Percentiles rank a stretch among this genome's conserved stretches.
Evolutionary conservation across 805 yeast genomes (phyloP).

Genomic region (Ogataea methanolica): DNA sequence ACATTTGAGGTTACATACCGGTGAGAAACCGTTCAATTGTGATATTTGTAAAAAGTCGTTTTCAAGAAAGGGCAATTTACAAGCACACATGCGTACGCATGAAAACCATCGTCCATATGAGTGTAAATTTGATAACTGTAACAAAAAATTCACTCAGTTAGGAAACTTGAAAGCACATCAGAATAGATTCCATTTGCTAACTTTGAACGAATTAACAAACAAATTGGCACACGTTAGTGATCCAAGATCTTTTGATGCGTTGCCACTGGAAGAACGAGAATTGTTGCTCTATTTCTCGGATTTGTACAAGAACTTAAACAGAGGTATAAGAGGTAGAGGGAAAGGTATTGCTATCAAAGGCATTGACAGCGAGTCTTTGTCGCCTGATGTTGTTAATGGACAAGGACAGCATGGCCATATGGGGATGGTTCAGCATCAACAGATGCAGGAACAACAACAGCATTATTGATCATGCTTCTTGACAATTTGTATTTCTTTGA

Average conservation of each 20-base stretch:
- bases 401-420: background rate
- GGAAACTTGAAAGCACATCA: conserved; percentile 95
- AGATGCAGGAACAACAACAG: no score
- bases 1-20: conserved; percentile 82
- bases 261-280: conserved; percentile 62
- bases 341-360: conserved; percentile 28
- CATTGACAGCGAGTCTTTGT: background rate
- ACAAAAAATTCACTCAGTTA: conserved; percentile 81
- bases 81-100: conserved; percentile 83
- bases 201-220: conserved; percentile 63
- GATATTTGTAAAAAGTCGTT: conserved; percentile 70
- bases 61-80: conserved; percentile 87
- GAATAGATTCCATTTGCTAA: conserved; percentile 75
- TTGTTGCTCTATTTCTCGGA: conserved; percentile 73
- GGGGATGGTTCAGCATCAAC: no score
- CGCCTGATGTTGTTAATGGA: background rate
- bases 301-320: conserved; percentile 81
- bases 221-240: conserved; percentile 61
- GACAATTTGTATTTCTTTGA: no score
- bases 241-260: conserved; percentile 35
- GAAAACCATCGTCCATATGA: conserved; percentile 71
- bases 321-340: conserved; percentile 92
- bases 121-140: conserved; percentile 78
- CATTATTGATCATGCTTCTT: no score
- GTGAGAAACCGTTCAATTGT: conserved; percentile 87